phyloP scores from a whole-genome alignment of 495 filamentous ascomycete genomes.

The Letharia lupina region DNA sequence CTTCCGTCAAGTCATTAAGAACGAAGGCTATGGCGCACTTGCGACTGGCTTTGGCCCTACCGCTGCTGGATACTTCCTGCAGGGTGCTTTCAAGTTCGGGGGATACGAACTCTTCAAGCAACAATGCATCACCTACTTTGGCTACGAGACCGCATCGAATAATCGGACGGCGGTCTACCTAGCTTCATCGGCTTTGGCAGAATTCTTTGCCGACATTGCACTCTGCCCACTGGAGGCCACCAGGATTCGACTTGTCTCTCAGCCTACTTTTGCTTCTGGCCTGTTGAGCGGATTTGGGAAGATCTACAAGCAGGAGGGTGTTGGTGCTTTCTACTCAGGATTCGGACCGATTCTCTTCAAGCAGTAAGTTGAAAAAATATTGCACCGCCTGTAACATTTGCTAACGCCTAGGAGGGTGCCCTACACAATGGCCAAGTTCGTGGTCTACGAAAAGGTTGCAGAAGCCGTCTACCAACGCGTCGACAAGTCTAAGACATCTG shows the following conservation, averaged over 20 bases:
- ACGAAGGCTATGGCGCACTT: conserved; percentile 81
- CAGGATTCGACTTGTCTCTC: conserved; percentile 87
- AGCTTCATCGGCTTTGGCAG: conserved; percentile 70
- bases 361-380: conserved; percentile 56
- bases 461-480: conserved; percentile 63
- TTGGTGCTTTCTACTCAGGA: conserved; percentile 88
- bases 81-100: conserved; percentile 92
- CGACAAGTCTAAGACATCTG: conserved; percentile 70
- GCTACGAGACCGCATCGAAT: conserved; percentile 69
- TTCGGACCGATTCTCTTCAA: conserved; percentile 93
- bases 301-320: conserved; percentile 76
- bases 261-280: conserved; percentile 78
- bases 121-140: conserved; percentile 74
- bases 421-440: conserved; percentile 99
- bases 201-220: conserved; percentile 92
- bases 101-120: conserved; percentile 96
- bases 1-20: conserved; percentile 74
- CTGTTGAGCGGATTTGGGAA: conserved; percentile 75
- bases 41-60: conserved; percentile 83
- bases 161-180: conserved; percentile 88
- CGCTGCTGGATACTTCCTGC: conserved; percentile 87
- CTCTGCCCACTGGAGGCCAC: conserved; percentile 92
- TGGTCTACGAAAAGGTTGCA: conserved; percentile 95
- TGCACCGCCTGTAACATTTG: neutral
- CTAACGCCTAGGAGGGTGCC: conserved; percentile 53